Evolutionary conservation across 306 rosid genomes (phyloP).

Genomic region (Datisca glomerata): DNA sequence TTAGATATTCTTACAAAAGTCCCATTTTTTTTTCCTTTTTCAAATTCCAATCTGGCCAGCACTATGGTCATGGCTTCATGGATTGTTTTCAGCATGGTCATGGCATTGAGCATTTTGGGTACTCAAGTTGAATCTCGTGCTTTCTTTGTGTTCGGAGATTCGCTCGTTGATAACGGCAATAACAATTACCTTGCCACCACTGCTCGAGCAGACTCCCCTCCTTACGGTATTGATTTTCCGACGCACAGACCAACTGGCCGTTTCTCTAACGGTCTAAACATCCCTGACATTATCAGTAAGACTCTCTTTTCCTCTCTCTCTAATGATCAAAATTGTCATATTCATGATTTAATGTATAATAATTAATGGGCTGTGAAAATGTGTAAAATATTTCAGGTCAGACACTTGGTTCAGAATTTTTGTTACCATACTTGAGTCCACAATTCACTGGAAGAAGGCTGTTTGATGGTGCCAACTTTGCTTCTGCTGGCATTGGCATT

Average conservation of each 20-base stretch:
- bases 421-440: slow-evolving; percentile 62
- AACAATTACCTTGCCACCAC: slow-evolving; percentile 71
- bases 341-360: too few species aligned
- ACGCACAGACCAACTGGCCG: slow-evolving; percentile 68
- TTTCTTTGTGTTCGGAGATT: slow-evolving; percentile 85
- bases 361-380: too few species aligned
- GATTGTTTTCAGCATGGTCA: too few species aligned
- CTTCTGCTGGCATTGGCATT: slow-evolving; percentile 90
- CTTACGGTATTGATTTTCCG: slow-evolving; percentile 81
- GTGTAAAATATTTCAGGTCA: slow-evolving; percentile 49
- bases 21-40: too few species aligned
- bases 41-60: too few species aligned
- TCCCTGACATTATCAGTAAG: slow-evolving; percentile 69
- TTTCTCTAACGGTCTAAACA: slow-evolving; percentile 84
- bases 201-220: slow-evolving; percentile 69
- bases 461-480: slow-evolving; percentile 85
- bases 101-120: slow-evolving; percentile 11
- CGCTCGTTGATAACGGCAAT: slow-evolving; percentile 86
- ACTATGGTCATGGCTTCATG: too few species aligned
- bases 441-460: slow-evolving; percentile 38
- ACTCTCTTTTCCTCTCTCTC: not conserved
- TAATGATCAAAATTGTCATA: too few species aligned
- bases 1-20: too few species aligned
- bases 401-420: slow-evolving; percentile 44
- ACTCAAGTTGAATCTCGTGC: slow-evolving; percentile 30